Evolutionary conservation across 768 basidiomycete genomes (phyloP), one percentile per base, ranked within the genome.

Genomic region (Kwoniella heveanensis): DNA sequence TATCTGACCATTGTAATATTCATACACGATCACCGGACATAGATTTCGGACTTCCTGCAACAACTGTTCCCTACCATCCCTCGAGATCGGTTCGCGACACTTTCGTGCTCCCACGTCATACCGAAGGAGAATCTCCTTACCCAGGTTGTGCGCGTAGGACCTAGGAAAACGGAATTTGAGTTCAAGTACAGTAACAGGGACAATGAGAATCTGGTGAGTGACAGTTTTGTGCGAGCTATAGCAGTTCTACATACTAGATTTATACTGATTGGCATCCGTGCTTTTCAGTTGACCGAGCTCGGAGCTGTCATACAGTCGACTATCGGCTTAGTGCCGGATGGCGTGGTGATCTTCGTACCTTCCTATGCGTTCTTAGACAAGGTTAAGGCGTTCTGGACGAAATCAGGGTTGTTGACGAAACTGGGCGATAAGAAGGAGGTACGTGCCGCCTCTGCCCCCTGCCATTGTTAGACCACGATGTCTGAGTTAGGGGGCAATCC

Each of bases 31-130:
- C n/a, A n/a, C n/a, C n/a, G 1, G 44, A 26, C 24, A 21, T 71
- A 96, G 93, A 89, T 95, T 54, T 87, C 88, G n/a, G 93, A 96
- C 77, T 86, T 97, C 17, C 81, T 87, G 22, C 83, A 83, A 54
- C 93, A 97, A 70, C 83, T 98, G 6, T 91, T 99, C 70, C 82
- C 87, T 0, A 82, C 84, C 65, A 74, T 95, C 1, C 82, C 87
- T 1, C 44, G 80, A 0, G 85, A 87, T 32, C 85, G 85, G 37
- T 79, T 97, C n/a, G 81, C 86, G 8, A 89, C 85, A 21, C 92
- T 96, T 74, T 90, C 91, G 0, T 99, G 95, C 79, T 88, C 89
- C 0, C 95, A 99, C 76, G 88, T 99, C 64, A 90, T 97, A 24
- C 92, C 95, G 0, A 81, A 83, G 47, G 82, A 86, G 22, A 92